phyloP scores from a whole-genome alignment of 2,329 filamentous ascomycete genomes.

The Plenodomus biglobosus region DNA sequence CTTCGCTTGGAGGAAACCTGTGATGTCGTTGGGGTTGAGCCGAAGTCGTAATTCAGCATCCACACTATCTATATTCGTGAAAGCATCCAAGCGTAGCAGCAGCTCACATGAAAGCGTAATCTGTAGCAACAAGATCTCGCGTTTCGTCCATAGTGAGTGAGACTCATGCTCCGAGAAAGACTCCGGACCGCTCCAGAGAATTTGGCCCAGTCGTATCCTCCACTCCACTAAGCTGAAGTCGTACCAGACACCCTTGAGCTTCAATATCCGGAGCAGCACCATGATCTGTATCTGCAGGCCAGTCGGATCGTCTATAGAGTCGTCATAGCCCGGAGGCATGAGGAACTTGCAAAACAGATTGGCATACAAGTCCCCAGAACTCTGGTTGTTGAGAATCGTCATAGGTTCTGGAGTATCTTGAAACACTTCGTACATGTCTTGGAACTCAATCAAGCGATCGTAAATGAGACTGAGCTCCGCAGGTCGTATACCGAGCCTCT shows the following conservation, averaged over 20 bases:
- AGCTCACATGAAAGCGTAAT: slow-evolving; percentile 58
- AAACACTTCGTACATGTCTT: slow-evolving; percentile 58
- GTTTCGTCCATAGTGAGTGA: slow-evolving; percentile 43
- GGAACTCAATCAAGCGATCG: slow-evolving; percentile 43
- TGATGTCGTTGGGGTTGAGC: slow-evolving; percentile 49
- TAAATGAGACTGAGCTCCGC: slow-evolving; percentile 38
- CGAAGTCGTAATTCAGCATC: slow-evolving; percentile 44
- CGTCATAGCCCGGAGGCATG: slow-evolving; percentile 43
- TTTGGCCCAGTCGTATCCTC: slow-evolving; percentile 71
- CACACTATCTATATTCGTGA: slow-evolving; percentile 35
- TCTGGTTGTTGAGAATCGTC: slow-evolving; percentile 53
- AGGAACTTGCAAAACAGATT: slow-evolving; percentile 49
- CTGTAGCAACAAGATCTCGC: slow-evolving; percentile 58
- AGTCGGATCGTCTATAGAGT: slow-evolving; percentile 57
- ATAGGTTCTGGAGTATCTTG: slow-evolving; percentile 58
- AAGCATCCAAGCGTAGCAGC: slow-evolving; percentile 56
- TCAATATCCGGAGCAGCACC: slow-evolving; percentile 66
- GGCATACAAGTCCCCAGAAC: slow-evolving; percentile 55
- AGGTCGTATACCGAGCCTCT: slow-evolving; percentile 42
- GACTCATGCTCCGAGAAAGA: slow-evolving; percentile 22
- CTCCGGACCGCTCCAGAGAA: slow-evolving; percentile 62
- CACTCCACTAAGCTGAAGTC: slow-evolving; percentile 75
- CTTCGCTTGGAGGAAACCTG: slow-evolving; percentile 50
- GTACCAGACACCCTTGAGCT: slow-evolving; percentile 68
- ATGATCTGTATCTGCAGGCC: slow-evolving; percentile 70